Conservation (phyloP, 495 filamentous ascomycete genomes). For the Letharia lupina region DNA sequence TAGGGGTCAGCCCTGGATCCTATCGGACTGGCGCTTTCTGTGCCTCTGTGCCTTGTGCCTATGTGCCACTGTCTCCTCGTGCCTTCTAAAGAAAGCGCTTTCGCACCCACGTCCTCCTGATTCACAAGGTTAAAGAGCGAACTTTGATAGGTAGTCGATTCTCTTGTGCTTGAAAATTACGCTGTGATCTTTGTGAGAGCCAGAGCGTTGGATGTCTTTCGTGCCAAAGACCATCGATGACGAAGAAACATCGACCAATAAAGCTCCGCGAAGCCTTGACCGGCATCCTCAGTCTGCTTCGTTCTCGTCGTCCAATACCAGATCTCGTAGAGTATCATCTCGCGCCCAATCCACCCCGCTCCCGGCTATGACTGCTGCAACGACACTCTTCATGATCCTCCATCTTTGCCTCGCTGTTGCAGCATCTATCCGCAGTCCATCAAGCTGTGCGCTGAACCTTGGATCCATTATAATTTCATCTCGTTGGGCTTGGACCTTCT, state of each 20-base stretch:
- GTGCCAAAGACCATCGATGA: not conserved
- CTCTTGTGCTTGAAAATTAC: not conserved
- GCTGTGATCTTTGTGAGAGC: not conserved
- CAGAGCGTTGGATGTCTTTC: not conserved
- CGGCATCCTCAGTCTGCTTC: conserved; percentile 27
- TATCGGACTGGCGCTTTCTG: not conserved
- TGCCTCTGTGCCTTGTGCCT: conserved; percentile 1
- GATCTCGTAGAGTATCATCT: conserved; percentile 55
- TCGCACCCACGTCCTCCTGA: not conserved
- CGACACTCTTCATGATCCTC: conserved; percentile 65
- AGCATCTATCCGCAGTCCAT: conserved; percentile 47
- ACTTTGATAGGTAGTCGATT: not conserved
- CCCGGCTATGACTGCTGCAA: conserved; percentile 65
- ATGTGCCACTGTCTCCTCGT: not conserved
- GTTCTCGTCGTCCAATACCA: conserved; percentile 69
- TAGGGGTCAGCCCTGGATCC: not conserved
- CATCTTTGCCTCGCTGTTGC: conserved; percentile 52
- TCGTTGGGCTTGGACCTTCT: conserved; percentile 45
- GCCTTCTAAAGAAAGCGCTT: not conserved
- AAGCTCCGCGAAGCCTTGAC: not conserved
- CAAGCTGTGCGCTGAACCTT: conserved; percentile 44
- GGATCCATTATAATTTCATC: conserved; percentile 42
- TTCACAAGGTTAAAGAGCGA: not conserved
- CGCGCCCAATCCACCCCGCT: conserved; percentile 80
- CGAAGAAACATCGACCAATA: not conserved